These are phyloP conservation scores for Kazachstania bromeliacearum DNA, from an alignment of 805 yeast species.

Conservation along the genomic window DNA sequence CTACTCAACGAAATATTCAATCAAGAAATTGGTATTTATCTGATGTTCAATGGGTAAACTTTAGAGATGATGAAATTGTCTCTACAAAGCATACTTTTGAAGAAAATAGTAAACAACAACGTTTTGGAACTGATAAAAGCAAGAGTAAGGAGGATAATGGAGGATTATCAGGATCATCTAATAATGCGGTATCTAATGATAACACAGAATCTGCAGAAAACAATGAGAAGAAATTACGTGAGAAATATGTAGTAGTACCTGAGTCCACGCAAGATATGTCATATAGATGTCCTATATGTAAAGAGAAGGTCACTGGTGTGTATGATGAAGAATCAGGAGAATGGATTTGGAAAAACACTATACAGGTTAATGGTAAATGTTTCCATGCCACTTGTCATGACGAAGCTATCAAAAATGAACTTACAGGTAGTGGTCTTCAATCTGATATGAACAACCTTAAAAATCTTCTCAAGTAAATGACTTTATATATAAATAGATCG, in stretches of 20 bases:
- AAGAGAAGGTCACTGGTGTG: conserved; percentile 51
- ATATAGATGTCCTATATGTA: conserved; percentile 59
- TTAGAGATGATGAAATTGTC: conserved; percentile 57
- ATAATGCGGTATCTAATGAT: background rate
- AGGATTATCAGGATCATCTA: background rate
- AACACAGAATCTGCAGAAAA: conserved; percentile 5
- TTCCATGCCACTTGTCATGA: conserved; percentile 61
- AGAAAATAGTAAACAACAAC: background rate
- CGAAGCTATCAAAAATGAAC: conserved; percentile 37
- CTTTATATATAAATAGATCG: too few species aligned
- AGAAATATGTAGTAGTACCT: conserved; percentile 57
- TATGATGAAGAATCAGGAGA: conserved; percentile 70
- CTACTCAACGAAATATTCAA: conserved; percentile 39
- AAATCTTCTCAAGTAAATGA: too few species aligned
- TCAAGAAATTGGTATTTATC: conserved; percentile 77
- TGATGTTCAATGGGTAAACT: conserved; percentile 61
- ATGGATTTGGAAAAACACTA: conserved; percentile 73
- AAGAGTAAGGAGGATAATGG: background rate
- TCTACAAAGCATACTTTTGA: conserved; percentile 25
- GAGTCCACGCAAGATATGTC: conserved; percentile 49
- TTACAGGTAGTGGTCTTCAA: too few species aligned
- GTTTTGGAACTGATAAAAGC: background rate
- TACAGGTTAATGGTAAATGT: conserved; percentile 39
- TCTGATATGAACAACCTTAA: too few species aligned
- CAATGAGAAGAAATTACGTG: conserved; percentile 29